phyloP scores from a whole-genome alignment of 1,139 yeast genomes.

The Diutina pseudorugosa region DNA sequence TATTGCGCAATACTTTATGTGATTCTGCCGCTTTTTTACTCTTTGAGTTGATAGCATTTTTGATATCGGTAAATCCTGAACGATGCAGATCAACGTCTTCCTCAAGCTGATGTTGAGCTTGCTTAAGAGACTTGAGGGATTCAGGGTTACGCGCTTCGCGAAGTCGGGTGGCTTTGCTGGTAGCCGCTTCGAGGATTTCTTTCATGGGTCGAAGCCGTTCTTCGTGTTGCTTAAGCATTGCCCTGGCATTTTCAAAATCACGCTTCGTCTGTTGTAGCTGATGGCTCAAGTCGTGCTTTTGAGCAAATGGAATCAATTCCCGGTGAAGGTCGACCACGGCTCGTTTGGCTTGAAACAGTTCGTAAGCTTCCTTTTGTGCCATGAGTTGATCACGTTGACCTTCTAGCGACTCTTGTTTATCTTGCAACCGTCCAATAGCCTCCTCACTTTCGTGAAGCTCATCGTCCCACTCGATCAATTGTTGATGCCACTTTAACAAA shows the following conservation, averaged over 20 bases:
- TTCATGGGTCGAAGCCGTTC: slow-evolving; percentile 20
- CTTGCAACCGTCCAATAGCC: slow-evolving; percentile 19
- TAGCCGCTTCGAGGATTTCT: slow-evolving; percentile 8
- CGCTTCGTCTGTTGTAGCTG: slow-evolving; percentile 27
- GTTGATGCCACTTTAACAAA: slow-evolving; percentile 44
- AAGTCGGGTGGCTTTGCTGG: slow-evolving; percentile 6
- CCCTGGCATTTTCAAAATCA: slow-evolving; percentile 29
- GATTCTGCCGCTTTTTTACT: not conserved
- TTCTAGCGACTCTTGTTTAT: slow-evolving; percentile 17
- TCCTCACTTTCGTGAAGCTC: slow-evolving; percentile 17
- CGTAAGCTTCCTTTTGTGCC: slow-evolving; percentile 25
- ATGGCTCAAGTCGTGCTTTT: slow-evolving; percentile 40
- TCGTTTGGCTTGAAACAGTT: slow-evolving; percentile 28
- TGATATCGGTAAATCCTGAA: slow-evolving; percentile 9
- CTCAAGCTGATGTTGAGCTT: not conserved
- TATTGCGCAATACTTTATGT: not conserved
- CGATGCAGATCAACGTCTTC: slow-evolving; percentile 6
- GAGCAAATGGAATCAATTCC: slow-evolving; percentile 49
- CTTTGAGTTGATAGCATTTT: not conserved
- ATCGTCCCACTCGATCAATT: slow-evolving; percentile 41
- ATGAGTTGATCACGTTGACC: slow-evolving; percentile 21
- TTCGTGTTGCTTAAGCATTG: slow-evolving; percentile 19
- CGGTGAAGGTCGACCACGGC: slow-evolving; percentile 36
- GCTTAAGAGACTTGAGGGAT: not conserved
- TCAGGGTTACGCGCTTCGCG: slow-evolving; percentile 7